phyloP scores from a whole-genome alignment of 2,329 filamentous ascomycete species.

The Apiospora sp. region DNA sequence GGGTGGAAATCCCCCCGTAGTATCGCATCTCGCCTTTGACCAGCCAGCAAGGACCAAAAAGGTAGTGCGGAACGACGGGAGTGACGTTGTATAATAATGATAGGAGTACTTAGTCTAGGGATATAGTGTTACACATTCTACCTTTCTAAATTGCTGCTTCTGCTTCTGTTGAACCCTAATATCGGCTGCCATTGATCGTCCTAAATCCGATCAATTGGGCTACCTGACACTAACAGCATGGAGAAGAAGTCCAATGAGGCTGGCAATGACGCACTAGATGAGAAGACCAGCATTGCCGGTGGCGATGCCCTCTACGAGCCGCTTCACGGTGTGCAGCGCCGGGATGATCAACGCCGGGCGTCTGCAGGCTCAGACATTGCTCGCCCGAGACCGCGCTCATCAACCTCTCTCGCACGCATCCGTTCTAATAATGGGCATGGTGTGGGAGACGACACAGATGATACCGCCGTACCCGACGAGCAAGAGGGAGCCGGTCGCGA shows the following conservation, averaged over 20 bases:
- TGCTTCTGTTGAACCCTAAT: background rate
- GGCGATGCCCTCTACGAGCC: constrained; percentile 2
- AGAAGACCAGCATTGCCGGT: background rate
- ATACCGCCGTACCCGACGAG: constrained; percentile 9
- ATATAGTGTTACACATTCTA: background rate
- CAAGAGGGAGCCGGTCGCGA: constrained; percentile 29
- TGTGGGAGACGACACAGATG: constrained; percentile 22
- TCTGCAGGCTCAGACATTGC: background rate
- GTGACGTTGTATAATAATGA: background rate
- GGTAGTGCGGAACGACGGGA: background rate
- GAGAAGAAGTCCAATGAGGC: background rate
- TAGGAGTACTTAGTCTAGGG: background rate
- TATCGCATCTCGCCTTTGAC: background rate
- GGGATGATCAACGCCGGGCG: background rate
- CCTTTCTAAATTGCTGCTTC: background rate
- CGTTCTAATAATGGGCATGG: constrained; percentile 30
- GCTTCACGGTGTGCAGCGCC: background rate
- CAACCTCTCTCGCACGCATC: constrained; percentile 4
- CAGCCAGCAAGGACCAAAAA: background rate
- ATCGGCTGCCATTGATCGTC: background rate
- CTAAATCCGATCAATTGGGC: background rate
- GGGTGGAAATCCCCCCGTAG: constrained; percentile 3
- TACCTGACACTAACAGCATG: background rate
- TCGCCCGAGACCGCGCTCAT: background rate
- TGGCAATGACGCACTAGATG: background rate